A percentile compares a stretch with the other conserved stretches of the same genome.
phyloP scores from a whole-genome alignment of 192 early-diverging fungal genomes.

The Phlyctochytrium arcticum region DNA sequence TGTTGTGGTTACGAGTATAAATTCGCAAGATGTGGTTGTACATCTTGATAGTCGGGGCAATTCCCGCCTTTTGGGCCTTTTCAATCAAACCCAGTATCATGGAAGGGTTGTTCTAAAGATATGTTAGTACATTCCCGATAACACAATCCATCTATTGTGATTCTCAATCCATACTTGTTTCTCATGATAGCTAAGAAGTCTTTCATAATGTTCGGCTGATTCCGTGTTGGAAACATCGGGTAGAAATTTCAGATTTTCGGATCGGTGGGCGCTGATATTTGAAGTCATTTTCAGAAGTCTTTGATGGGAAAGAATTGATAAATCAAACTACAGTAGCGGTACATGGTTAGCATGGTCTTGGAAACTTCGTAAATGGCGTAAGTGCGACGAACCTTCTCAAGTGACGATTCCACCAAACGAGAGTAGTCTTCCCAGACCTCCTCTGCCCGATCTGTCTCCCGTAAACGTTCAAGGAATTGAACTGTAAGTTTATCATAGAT shows the following conservation, averaged over 20 bases:
- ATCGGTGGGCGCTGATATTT: neutral
- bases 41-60: neutral
- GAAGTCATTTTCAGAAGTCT: slow-evolving; percentile 1
- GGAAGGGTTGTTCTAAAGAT: neutral
- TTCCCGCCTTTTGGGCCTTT: slow-evolving; percentile 8
- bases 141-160: too few species aligned
- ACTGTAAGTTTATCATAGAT: slow-evolving; percentile 17
- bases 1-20: slow-evolving; percentile 15
- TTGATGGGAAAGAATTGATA: slow-evolving; percentile 2
- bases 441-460: slow-evolving; percentile 3
- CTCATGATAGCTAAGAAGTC: slow-evolving; percentile 1
- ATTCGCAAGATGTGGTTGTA: slow-evolving; percentile 15
- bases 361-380: too few species aligned
- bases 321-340: neutral
- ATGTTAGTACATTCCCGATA: neutral
- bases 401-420: slow-evolving; percentile 1
- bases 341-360: too few species aligned
- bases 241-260: too few species aligned
- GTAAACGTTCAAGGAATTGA: slow-evolving; percentile 8
- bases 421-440: slow-evolving; percentile 25
- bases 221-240: neutral
- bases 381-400: slow-evolving; percentile 8
- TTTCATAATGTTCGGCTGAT: slow-evolving; percentile 2
- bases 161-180: too few species aligned
- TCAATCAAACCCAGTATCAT: neutral